These are phyloP conservation scores for Hericium alpestre DNA, from an alignment of 768 basidiomycete genomes.

Conservation along the genomic window DNA sequence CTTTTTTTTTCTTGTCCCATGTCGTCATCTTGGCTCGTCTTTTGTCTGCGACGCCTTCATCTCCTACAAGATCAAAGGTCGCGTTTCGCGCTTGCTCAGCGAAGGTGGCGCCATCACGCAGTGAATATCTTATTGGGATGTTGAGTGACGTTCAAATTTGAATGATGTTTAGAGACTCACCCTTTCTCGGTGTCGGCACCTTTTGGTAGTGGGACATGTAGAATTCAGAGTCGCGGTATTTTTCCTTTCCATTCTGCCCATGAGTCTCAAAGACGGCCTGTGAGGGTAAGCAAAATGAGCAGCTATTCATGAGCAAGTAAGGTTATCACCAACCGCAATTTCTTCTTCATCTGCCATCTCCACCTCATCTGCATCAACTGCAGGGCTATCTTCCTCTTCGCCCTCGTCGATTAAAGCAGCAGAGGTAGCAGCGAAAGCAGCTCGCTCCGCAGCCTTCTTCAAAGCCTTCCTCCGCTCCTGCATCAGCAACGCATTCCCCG, in stretches of 20 bases:
- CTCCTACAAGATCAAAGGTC: slow-evolving; percentile 74
- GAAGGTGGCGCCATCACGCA: slow-evolving; percentile 82
- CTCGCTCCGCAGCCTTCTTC: slow-evolving; percentile 47
- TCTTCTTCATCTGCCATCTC: slow-evolving; percentile 77
- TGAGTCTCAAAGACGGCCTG: slow-evolving; percentile 12
- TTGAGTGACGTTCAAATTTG: slow-evolving; percentile 1
- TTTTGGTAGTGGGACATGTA: slow-evolving; percentile 91
- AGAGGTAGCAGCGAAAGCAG: slow-evolving; percentile 24
- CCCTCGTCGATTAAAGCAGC: slow-evolving; percentile 21
- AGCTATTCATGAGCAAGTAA: slow-evolving; percentile 55
- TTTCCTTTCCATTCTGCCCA: slow-evolving; percentile 28
- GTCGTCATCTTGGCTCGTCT: slow-evolving; percentile 49
- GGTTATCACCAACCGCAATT: slow-evolving; percentile 43
- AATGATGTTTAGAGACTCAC: slow-evolving; percentile 32
- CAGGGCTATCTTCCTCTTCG: slow-evolving; percentile 23
- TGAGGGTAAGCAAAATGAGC: slow-evolving; percentile 23
- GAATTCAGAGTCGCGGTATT: slow-evolving; percentile 72
- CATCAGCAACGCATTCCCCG: slow-evolving; percentile 65
- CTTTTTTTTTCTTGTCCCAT: slow-evolving; percentile 97
- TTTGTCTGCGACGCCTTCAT: slow-evolving; percentile 54
- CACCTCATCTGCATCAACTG: slow-evolving; percentile 21
- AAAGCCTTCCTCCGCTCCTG: slow-evolving; percentile 76
- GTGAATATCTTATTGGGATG: slow-evolving; percentile 55
- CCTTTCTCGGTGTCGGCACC: slow-evolving; percentile 81
- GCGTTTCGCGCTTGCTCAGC: slow-evolving; percentile 71